Percentiles rank a stretch among this genome's conserved stretches.
phyloP scores from a whole-genome alignment of 441 rosid species.

The Manihot esculenta region DNA sequence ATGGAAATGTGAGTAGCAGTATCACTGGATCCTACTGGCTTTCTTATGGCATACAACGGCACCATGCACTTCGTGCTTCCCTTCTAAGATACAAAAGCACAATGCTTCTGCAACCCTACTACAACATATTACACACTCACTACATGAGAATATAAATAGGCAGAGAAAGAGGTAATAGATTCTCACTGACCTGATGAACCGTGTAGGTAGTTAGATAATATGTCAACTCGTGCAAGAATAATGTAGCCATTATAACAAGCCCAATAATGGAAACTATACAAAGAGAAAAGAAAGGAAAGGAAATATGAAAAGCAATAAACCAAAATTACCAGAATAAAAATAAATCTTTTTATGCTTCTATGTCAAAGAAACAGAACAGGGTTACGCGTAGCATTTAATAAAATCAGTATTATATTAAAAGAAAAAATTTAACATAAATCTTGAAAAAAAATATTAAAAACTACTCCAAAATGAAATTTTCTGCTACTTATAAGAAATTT shows the following conservation, averaged over 20 bases:
- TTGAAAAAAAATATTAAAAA: background rate
- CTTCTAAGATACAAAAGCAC: background rate
- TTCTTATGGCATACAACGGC: background rate
- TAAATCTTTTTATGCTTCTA: too few relatives aligned
- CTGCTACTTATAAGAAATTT: background rate
- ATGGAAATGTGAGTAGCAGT: background rate
- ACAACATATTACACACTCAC: background rate
- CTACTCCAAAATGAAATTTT: too few relatives aligned
- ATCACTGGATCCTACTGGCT: background rate
- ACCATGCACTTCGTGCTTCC: background rate
- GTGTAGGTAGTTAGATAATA: constrained; percentile 78
- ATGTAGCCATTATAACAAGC: constrained; percentile 72
- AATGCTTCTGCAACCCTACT: background rate
- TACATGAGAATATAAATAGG: background rate
- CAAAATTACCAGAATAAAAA: background rate
- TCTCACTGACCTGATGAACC: constrained; percentile 74
- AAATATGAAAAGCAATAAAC: background rate
- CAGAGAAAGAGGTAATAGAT: background rate
- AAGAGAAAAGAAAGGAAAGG: background rate
- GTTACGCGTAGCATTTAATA: too few relatives aligned
- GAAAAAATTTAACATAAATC: too few relatives aligned
- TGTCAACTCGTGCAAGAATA: constrained; percentile 87
- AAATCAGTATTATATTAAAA: too few relatives aligned
- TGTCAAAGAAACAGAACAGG: too few relatives aligned
- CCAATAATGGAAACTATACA: constrained; percentile 79